Evolutionary conservation across 129 eudicot species (phyloP), one percentile per base, ranked within the genome.

Genomic region (Arctium lappa): DNA sequence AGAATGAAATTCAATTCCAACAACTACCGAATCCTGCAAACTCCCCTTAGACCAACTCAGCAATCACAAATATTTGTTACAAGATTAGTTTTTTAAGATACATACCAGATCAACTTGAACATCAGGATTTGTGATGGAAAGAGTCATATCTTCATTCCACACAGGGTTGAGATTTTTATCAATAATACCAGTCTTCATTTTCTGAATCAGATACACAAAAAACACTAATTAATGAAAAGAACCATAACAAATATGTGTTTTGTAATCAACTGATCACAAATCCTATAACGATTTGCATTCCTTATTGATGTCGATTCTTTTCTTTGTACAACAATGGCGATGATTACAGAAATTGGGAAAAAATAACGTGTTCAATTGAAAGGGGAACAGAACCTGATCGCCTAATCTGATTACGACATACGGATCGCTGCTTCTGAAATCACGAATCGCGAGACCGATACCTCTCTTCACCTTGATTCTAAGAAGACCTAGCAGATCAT

Each of bases 91-190:
- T 22, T 22, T 15, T 18, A 9, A 8, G 38, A 77, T 50, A 16
- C 87, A 72, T 83, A 89, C 98, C 86, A 93, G 81, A 48, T 62
- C 76, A 56, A 93, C 46, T 2, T 93, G 94, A 42, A 48, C 48
- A n/a, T 91, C 71, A 18, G 90, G 84, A 80, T 89, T 88, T 33
- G 89, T 65, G 15, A 93, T 78, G 7, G 94, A 87, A 81, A 93
- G 92, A 10, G 98, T 93, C 78, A 93, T 80, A 78, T 91, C 92
- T 85, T 93, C 96, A 48, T 93, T 85, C 98, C 98, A 93, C 82
- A 75, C 91, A 2, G 98, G 98, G 85, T 93, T 93, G 11, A 83
- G 79, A 50, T 91, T 84, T 86, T 79, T 87, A 48, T 83, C 83
- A 9, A 93, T 72, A 42, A 93, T 85, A 32, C 89, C 91, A 68